Base-by-base conservation (phyloP, 371 early-diverging fungal species). In the Mucor circinelloides region DNA sequence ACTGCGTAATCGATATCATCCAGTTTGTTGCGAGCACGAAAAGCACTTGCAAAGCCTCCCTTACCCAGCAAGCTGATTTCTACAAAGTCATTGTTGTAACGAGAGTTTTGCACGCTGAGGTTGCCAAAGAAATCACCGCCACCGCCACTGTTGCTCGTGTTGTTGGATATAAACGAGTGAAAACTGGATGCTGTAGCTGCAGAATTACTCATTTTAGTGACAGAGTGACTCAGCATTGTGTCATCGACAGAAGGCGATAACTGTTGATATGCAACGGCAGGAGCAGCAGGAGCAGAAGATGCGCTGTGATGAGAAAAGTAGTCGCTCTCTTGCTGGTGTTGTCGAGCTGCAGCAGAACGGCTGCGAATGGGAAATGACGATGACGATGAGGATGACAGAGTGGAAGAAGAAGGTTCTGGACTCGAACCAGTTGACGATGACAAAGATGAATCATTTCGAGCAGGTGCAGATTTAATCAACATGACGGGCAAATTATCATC, bases 1-100 rank as follows among this genome's bases (percentile, higher is more conserved):
- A 98, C 84, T 0, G 99, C 99, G 73, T 97, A 97, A 36, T 90
- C 86, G 19, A 90, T 87, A 10, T 87, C 92, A 70, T 97, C 97
- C 56, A 95, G 72, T 66, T 86, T 85, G 75, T 98, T 93, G 34
- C 83, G 73, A n/a, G 85, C 89, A 50, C 80, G 63, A 74, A 81
- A 93, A 2, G 98, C 99, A 34, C 86, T 88, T 1, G 98, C 99
- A 79, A 97, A 99, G 4, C 98, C 99, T 30, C 99, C 99, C 52
- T 88, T 87, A 10, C 99, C 99, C 8, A 98, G 80, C 32, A 87
- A 72, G 7, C 79, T 71, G 6, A 94, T 66, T 74, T 96, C 93
- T 2, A 84, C 78, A 86, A 95, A 97, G 73, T 97, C 97, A 60
- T 91, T 90, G 15, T 73, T 74, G 74, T 95, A 97, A 6, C 96